Conservation (phyloP, 2,329 filamentous ascomycete species). For the Nannizziopsis barbatae region DNA sequence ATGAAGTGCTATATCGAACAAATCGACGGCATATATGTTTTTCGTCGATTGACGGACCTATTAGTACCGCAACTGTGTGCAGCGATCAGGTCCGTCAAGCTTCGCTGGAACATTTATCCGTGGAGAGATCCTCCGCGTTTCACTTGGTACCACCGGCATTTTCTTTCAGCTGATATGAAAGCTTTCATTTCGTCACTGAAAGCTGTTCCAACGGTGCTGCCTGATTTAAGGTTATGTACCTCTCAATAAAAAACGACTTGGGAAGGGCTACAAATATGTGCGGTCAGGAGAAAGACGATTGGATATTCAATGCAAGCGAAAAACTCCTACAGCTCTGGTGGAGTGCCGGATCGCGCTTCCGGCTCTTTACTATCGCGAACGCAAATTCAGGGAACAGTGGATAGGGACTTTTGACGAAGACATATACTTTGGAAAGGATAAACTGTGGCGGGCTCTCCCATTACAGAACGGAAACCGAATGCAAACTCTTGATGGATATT, state of each 20-base stretch:
- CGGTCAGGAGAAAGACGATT: not conserved
- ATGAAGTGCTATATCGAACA: constrained; percentile 22
- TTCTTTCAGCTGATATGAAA: constrained; percentile 7
- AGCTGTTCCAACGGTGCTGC: constrained; percentile 7
- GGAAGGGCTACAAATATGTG: not conserved
- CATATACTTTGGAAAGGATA: not conserved
- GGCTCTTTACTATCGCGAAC: not conserved
- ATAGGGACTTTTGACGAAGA: not conserved
- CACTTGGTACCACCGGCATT: not conserved
- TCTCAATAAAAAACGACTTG: constrained; percentile 3
- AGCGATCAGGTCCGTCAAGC: constrained; percentile 5
- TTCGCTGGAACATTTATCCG: constrained; percentile 9
- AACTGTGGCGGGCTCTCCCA: constrained; percentile 1
- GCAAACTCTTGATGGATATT: not conserved
- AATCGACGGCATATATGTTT: constrained; percentile 18
- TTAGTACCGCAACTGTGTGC: constrained; percentile 8
- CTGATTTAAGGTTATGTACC: constrained; percentile 6
- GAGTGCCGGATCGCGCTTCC: not conserved
- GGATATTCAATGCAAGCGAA: constrained; percentile 3
- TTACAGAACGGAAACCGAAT: not conserved
- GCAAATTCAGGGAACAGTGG: constrained; percentile 7
- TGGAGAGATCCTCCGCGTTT: not conserved
- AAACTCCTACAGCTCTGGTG: constrained; percentile 1
- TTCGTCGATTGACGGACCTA: constrained; percentile 5
- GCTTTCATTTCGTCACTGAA: constrained; percentile 6